A percentile compares a stretch with the other conserved stretches of the same genome.
phyloP scores from a whole-genome alignment of 2,329 filamentous ascomycete species.

The Penicillium fuscoglaucum region DNA sequence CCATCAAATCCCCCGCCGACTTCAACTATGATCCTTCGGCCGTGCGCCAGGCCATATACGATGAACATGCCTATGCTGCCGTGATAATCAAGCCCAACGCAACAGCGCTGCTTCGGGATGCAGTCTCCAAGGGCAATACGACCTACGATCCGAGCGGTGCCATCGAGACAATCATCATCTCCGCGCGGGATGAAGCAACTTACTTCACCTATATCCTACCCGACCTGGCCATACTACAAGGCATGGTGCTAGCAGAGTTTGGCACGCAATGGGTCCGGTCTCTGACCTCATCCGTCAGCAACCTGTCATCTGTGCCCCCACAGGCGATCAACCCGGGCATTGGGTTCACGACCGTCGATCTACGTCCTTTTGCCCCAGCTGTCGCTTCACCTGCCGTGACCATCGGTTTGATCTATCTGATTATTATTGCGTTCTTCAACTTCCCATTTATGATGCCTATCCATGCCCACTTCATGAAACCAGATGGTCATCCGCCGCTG shows the following conservation, averaged over 20 bases:
- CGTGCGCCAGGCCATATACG: conserved; percentile 60
- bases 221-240: conserved; percentile 50
- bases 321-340: conserved; percentile 59
- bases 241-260: conserved; percentile 50
- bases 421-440: conserved; percentile 67
- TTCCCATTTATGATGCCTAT: conserved; percentile 66
- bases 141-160: conserved; percentile 62
- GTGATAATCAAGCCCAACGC: conserved; percentile 65
- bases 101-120: conserved; percentile 57
- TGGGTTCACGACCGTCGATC: conserved; percentile 57
- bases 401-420: conserved; percentile 66
- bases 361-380: conserved; percentile 60
- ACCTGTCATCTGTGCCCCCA: conserved; percentile 48
- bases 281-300: conserved; percentile 38
- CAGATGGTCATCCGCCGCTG: conserved; percentile 55
- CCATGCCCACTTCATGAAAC: conserved; percentile 59
- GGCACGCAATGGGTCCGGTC: conserved; percentile 44
- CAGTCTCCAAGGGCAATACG: conserved; percentile 55
- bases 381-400: conserved; percentile 58
- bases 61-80: conserved; percentile 61
- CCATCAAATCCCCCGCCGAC: conserved; percentile 48
- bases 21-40: conserved; percentile 58
- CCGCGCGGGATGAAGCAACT: conserved; percentile 58
- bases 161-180: conserved; percentile 57
- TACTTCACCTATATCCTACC: conserved; percentile 57